Conservation (phyloP, 2,329 filamentous ascomycete genomes). For the Nemania sp. region DNA sequence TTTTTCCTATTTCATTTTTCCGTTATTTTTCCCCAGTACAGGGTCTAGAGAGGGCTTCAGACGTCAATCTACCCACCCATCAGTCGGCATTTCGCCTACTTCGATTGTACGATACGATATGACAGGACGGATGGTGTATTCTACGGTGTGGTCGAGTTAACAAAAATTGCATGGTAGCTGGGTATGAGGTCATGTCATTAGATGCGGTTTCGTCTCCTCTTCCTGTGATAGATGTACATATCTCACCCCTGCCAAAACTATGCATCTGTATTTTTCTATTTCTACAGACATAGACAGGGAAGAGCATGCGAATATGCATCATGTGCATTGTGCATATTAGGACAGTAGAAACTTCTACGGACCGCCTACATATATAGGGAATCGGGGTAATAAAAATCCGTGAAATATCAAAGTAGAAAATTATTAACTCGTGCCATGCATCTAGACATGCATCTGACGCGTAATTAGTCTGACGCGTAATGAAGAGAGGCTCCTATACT, state of each 20-base stretch:
- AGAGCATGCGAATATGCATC: not conserved
- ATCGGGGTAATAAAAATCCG: not conserved
- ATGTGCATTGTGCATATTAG: not conserved
- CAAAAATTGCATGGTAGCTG: not conserved
- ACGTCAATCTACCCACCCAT: not conserved
- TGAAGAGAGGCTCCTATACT: too few species aligned
- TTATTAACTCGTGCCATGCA: not conserved
- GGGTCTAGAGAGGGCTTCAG: not conserved
- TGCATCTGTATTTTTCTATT: not conserved
- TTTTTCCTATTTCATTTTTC: not conserved
- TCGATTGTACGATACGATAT: conserved; percentile 4
- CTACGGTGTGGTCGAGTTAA: not conserved
- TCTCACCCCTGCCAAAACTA: not conserved
- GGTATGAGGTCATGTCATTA: not conserved
- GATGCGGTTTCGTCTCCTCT: not conserved
- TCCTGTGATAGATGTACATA: not conserved
- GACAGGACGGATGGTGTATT: not conserved
- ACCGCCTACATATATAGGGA: not conserved
- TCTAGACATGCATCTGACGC: not conserved
- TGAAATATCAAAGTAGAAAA: not conserved
- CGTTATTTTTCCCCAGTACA: not conserved
- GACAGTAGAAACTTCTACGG: not conserved
- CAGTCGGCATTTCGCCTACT: not conserved
- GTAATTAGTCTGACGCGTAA: too few species aligned
- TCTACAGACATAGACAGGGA: not conserved